Base-by-base conservation (phyloP, 441 rosid species). In the Lepidium campestre region DNA sequence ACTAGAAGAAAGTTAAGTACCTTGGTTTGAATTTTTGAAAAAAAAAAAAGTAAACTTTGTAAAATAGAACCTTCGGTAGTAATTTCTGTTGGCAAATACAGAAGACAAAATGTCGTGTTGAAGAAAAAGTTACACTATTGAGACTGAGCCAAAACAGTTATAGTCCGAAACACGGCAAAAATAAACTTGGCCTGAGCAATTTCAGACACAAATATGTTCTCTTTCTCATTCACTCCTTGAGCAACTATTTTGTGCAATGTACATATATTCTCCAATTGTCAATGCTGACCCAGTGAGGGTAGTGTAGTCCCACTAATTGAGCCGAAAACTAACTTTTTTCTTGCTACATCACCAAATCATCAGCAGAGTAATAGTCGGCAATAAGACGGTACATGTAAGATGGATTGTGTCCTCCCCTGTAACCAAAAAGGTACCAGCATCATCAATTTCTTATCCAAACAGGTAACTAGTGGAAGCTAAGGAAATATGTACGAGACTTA, bases 321-420 rank as follows among this genome's bases (percentile, higher is more conserved):
- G 35, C 19, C 15, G 0, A 25, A 34, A 72, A 66, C 77, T 40
- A 31, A 31, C 18, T 39, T 0, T 22, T 31, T 64, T 40, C 13
- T 32, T 10, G 60, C 49, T 68, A 74, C 66, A 90, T 72, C 59
- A 94, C 97, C 82, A 95, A 74, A 79, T 95, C 98, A 84, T 86
- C 98, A 48, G 96, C 96, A 19, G 98, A 91, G 82, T 95, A 94
- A 81, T 89, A 88, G 73, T 94, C 99, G 1, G 97, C 96, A 35
- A 91, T 90, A 41, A 94, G 96, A 44, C 98, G 88, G 70, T 88
- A 95, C 94, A 95, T 85, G 82, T 90, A 91, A 12, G 97, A 91
- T 31, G 99, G 93, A 75, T 88, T 91, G 78, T 95, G 98, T 68
- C 99, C 99, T 68, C 99, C 98, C 4, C 99, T 94, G 89, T 47